Percentiles rank a stretch among this genome's conserved stretches.
These are phyloP conservation scores for Tagetes erecta DNA, from an alignment of 129 eudicot genomes.

Conservation along the genomic window DNA sequence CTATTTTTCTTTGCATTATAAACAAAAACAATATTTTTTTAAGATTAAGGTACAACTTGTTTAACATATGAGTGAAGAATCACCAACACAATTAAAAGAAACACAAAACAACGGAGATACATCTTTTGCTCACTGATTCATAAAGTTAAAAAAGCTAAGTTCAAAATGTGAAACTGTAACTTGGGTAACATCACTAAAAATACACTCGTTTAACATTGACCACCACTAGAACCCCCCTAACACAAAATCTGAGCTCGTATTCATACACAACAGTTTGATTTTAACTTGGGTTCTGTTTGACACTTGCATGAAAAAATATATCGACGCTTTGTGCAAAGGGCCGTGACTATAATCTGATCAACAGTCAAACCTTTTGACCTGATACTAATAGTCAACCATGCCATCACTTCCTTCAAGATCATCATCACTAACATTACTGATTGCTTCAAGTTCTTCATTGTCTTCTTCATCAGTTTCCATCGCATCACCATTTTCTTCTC, in stretches of 20 bases:
- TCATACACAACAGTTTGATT: background rate
- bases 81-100: no score
- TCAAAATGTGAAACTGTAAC: no score
- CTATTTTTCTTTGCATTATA: no score
- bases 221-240: no score
- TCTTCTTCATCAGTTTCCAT: conserved; percentile 80
- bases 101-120: no score
- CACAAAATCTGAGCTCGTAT: background rate
- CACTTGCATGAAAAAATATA: background rate
- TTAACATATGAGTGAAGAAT: no score
- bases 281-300: background rate
- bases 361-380: conserved; percentile 2
- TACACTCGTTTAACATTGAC: no score
- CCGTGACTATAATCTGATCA: background rate
- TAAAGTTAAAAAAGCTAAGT: no score
- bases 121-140: no score
- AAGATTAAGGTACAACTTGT: no score
- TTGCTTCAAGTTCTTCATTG: conserved; percentile 38
- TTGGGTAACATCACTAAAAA: no score
- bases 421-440: conserved; percentile 44
- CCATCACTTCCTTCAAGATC: background rate
- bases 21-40: no score
- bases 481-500: conserved; percentile 36
- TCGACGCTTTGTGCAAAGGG: background rate
- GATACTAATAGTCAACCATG: conserved; percentile 14